phyloP scores from a whole-genome alignment of 805 yeast genomes.

The Wickerhamomyces strasburgensis region DNA sequence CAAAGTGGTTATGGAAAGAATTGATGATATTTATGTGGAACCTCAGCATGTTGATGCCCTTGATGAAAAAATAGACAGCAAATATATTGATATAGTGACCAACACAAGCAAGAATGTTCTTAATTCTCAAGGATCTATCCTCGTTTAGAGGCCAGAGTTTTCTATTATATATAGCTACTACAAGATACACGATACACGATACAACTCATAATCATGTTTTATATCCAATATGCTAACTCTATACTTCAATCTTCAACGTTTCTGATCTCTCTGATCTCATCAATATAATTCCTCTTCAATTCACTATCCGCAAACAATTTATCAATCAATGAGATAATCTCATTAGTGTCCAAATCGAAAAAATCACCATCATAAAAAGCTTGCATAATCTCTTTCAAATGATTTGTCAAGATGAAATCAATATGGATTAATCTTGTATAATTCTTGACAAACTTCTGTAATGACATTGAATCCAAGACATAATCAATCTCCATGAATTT shows the following conservation, averaged over 20 bases:
- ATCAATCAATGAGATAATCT: constrained; percentile 32
- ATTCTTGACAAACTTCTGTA: constrained; percentile 11
- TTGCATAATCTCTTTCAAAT: constrained; percentile 35
- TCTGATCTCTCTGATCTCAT: constrained; percentile 43
- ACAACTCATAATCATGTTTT: not conserved
- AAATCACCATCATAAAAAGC: constrained; percentile 37
- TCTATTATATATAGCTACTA: not conserved
- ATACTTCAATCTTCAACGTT: constrained; percentile 21
- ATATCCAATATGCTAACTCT: not conserved
- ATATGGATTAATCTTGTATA: constrained; percentile 20
- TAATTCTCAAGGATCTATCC: not conserved
- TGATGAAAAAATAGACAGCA: too few species aligned
- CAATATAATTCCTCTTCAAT: constrained; percentile 29
- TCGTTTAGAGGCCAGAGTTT: not conserved
- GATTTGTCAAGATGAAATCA: constrained; percentile 27
- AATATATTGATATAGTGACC: too few species aligned
- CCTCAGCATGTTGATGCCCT: too few species aligned
- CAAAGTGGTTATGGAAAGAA: constrained; percentile 40
- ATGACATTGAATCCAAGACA: constrained; percentile 6
- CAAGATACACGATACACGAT: not conserved
- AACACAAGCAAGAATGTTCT: too few species aligned
- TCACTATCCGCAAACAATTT: constrained; percentile 37
- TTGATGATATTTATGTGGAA: constrained; percentile 27
- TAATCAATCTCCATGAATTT: constrained; percentile 15
- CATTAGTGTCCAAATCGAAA: constrained; percentile 32